Evolutionary conservation across 192 early-diverging fungal genomes (phyloP).

Genomic region (Entrophospora sp.): DNA sequence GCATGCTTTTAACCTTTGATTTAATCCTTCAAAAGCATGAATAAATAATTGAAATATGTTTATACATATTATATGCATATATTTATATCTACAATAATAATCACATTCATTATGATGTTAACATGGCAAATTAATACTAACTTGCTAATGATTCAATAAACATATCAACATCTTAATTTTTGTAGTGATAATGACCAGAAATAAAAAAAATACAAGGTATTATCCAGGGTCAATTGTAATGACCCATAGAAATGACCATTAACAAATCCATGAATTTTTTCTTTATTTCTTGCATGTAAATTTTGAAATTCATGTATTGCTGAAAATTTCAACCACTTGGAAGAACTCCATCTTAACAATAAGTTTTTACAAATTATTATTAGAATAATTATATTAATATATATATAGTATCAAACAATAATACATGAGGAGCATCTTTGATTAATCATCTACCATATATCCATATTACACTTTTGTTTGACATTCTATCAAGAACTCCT

Average conservation of each 20-base stretch:
- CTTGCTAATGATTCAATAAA: slow-evolving; percentile 86
- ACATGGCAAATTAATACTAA: slow-evolving; percentile 44
- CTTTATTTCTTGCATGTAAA: slow-evolving; percentile 85
- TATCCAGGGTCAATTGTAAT: slow-evolving; percentile 91
- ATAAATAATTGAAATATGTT: too few species aligned
- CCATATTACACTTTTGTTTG: slow-evolving; percentile 64
- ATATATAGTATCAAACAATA: slow-evolving; percentile 73
- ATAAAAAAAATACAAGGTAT: slow-evolving; percentile 97
- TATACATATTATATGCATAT: too few species aligned
- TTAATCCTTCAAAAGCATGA: too few species aligned
- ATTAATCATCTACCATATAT: slow-evolving; percentile 93
- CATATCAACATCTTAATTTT: slow-evolving; percentile 98
- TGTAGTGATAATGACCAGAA: slow-evolving; percentile 91
- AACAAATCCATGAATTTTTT: slow-evolving; percentile 93
- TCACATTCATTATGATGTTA: too few species aligned
- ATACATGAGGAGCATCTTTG: slow-evolving; percentile 81
- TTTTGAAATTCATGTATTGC: slow-evolving; percentile 99
- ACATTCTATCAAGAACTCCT: slow-evolving; percentile 61
- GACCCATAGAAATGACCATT: slow-evolving; percentile 97
- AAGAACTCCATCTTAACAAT: slow-evolving; percentile 72
- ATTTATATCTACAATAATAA: too few species aligned
- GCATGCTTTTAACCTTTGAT: slow-evolving; percentile 69
- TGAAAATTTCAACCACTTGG: slow-evolving; percentile 92
- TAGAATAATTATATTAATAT: neutral
- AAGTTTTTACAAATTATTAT: too few species aligned